A percentile compares a stretch with the other conserved stretches of the same genome.
Conservation (phyloP, 768 basidiomycete genomes). For the Exidia glandulosa region DNA sequence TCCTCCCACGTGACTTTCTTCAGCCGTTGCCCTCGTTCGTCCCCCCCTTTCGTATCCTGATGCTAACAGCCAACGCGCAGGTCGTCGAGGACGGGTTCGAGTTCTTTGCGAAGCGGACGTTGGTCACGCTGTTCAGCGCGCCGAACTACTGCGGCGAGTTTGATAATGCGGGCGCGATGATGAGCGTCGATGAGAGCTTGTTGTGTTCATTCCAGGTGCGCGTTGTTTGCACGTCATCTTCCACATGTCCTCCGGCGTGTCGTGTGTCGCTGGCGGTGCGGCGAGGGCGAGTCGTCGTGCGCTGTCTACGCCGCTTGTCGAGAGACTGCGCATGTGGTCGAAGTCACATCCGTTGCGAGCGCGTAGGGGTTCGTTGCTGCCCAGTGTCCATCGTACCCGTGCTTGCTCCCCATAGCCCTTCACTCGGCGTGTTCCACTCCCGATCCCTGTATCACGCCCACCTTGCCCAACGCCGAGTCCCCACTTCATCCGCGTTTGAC, state of each 20-base stretch:
- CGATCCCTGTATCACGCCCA: too few species aligned
- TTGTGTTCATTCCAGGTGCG: slow-evolving; percentile 95
- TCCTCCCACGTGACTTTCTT: too few species aligned
- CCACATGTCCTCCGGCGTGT: neutral
- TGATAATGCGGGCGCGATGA: slow-evolving; percentile 99
- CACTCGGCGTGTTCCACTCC: too few species aligned
- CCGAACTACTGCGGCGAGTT: slow-evolving; percentile 95
- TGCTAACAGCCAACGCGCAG: slow-evolving; percentile 26
- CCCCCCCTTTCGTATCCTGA: neutral
- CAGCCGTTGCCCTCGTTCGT: too few species aligned
- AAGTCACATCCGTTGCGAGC: too few species aligned
- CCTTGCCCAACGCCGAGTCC: neutral
- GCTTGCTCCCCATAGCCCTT: too few species aligned
- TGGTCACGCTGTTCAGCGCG: slow-evolving; percentile 94
- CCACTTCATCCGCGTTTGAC: slow-evolving; percentile 1
- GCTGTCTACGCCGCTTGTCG: too few species aligned
- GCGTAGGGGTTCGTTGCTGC: too few species aligned
- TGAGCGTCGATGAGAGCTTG: slow-evolving; percentile 97
- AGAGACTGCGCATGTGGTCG: too few species aligned
- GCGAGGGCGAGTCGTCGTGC: too few species aligned
- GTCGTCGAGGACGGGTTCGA: slow-evolving; percentile 99
- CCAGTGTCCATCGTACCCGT: too few species aligned
- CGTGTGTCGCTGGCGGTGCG: too few species aligned
- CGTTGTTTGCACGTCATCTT: neutral
- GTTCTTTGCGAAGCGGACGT: slow-evolving; percentile 94